Percentiles rank a stretch among this genome's conserved stretches.
Conservation (phyloP, 768 basidiomycete species). For the Rhizopogon rudus region DNA sequence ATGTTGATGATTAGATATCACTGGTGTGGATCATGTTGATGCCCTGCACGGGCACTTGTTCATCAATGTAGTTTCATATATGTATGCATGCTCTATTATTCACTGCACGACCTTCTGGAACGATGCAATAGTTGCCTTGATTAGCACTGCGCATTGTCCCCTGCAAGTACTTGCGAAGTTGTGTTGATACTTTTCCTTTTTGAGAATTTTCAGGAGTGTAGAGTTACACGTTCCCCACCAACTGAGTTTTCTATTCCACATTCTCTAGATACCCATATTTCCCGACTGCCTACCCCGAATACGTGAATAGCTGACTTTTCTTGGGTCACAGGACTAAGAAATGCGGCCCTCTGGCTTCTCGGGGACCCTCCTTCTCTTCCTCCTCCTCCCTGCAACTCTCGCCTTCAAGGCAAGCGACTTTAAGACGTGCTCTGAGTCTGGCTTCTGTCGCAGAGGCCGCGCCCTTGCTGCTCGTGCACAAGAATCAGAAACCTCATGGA, state of each 20-base stretch:
- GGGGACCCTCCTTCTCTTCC: constrained; percentile 23
- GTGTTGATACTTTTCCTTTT: no score
- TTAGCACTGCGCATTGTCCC: background rate
- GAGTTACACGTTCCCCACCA: no score
- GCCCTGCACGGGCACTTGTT: background rate
- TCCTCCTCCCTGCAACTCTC: constrained; percentile 16
- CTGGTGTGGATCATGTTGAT: background rate
- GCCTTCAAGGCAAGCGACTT: constrained; percentile 83
- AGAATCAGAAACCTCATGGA: constrained; percentile 56
- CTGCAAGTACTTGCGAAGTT: background rate
- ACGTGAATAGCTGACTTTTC: background rate
- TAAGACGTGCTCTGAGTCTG: constrained; percentile 91
- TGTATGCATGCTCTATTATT: no score
- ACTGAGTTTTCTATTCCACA: background rate
- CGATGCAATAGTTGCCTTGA: no score
- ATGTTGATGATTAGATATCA: background rate
- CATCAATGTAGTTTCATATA: background rate
- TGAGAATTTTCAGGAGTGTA: no score
- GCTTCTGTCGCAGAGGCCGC: constrained; percentile 90
- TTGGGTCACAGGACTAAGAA: background rate
- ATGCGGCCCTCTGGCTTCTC: background rate
- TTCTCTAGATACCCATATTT: background rate
- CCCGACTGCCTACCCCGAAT: no score
- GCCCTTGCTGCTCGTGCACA: constrained; percentile 73
- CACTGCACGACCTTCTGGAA: no score